Base-by-base conservation (phyloP, 2,329 filamentous ascomycete genomes). In the Cyphellophora attinorum region DNA sequence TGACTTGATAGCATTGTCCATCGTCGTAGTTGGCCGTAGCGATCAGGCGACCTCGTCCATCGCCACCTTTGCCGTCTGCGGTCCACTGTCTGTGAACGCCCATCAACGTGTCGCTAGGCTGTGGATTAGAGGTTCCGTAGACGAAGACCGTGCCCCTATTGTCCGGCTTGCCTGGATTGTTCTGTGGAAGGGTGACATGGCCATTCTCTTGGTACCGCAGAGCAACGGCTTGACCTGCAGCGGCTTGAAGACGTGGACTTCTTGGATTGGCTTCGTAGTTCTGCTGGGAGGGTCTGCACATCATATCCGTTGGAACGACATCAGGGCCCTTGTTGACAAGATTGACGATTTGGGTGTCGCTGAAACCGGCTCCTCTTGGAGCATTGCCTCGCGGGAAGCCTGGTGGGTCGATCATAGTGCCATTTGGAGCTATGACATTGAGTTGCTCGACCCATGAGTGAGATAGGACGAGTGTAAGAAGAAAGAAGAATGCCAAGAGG, bases 401-500 rank as follows among this genome's bases (percentile, higher is more conserved):
- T 15, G 73, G 64, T 5, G 69, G 56, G 17, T 81, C 81, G 13
- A 78, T 64, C 54, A 86, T 85, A 19, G 75, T 75, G 35, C 86
- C 88, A 49, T 85, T 81, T 17, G 73, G 56, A 34, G 76, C 74
- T 54, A 95, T 77, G 38, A 76, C 74, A 42, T 68, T 73, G 32
- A 89, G 66, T 50, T 79, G 67, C 59, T 95, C 86, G 31, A 89
- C 71, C 88, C 88, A 95, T 12, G 77, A 81, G 60, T 95, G 89
- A 21, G 75, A 79, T 17, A 25, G n/a, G 21, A 25, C 42, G 39
- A 14, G 51, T 45, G 17, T 41, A 19, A 33, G 27, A 37, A 16
- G 28, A 17, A 28, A 35, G 28, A 21, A 39, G 35, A 32, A 44
- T 4, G 18, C 13, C 6, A 16, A 19, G 29, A 16, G 15, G 13